phyloP scores from a whole-genome alignment of 139 green algal species.

The Zygnema cylindricum region DNA sequence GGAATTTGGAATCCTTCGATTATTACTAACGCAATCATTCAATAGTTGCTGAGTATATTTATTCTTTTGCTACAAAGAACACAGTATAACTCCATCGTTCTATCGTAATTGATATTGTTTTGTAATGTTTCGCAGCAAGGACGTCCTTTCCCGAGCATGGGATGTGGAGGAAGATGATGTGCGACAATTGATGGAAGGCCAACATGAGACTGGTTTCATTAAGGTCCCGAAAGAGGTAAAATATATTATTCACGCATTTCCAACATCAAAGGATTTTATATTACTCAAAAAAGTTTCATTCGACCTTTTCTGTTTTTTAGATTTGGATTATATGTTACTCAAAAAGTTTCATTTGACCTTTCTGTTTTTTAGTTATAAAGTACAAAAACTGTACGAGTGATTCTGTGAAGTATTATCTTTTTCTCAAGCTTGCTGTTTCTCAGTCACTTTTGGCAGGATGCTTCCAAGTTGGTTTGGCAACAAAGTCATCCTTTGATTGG shows the following conservation, averaged over 20 bases:
- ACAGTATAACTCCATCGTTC: neutral
- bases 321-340: neutral
- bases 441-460: neutral
- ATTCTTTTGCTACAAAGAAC: neutral
- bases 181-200: neutral
- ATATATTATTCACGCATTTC: neutral
- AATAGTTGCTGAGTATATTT: neutral
- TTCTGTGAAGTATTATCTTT: too few relatives aligned
- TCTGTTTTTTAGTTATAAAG: too few relatives aligned
- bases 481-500: neutral
- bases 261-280: neutral
- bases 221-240: neutral
- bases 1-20: neutral
- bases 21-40: neutral
- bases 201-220: neutral
- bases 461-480: neutral
- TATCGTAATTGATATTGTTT: neutral
- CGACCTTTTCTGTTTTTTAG: neutral
- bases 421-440: neutral
- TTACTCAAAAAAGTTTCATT: neutral
- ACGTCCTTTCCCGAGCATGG: slow-evolving; percentile 5
- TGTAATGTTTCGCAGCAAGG: slow-evolving; percentile 16
- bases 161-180: slow-evolving; percentile 23
- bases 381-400: too few relatives aligned
- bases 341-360: too few relatives aligned